Base-by-base conservation (phyloP, 1,284 basidiomycete species). In the Thecaphora thlaspeos region DNA sequence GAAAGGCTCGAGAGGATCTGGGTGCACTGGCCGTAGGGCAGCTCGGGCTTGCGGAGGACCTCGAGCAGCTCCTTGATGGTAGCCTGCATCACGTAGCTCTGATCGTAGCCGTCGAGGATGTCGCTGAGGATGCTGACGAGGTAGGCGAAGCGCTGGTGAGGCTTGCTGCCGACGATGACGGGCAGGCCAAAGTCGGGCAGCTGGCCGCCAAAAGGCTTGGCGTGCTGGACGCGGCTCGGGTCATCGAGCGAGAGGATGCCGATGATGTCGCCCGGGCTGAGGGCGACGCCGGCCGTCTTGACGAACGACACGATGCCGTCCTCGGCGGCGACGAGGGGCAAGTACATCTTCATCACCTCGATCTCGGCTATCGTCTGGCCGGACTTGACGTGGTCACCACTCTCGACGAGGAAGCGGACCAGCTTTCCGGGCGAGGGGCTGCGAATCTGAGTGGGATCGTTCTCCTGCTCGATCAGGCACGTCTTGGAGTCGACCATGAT, bases 281-380 rank as follows among this genome's bases (percentile, higher is more conserved):
- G 85, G 65, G 91, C 91, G 72, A 94, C 89, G 70, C 95, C 95
- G 47, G 94, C 90, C 77, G 97, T 92, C 82, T 97, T 98, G 79
- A 98, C 91, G 77, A 98, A 88, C 41, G 69, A 65, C 43, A 76
- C 67, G 22, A 89, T 84, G 78, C 95, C 95, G 78, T 94, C 91
- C 79, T 99, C 95, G 3, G 88, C 85, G n/a, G 93, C 91, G 51
- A 91, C 87, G 55, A 99, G 86, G 38, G 75, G 75, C 41, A 77
- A 54, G 55, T 76, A 76, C 75, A 69, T 60, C 69, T 74, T 71
- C 67, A 64, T 54, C 54, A 52, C 50, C 84, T 99, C 95, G 51
- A 99, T 97, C 79, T 99, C 95, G 50, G 95, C 95, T 78, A 97
- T 98, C 53, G 91, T 87, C 69, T 97, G 91, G 30, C 95, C 94